Evolutionary conservation across 83 land plant genomes (phyloP).

Genomic region (Diphasiastrum complanatum): DNA sequence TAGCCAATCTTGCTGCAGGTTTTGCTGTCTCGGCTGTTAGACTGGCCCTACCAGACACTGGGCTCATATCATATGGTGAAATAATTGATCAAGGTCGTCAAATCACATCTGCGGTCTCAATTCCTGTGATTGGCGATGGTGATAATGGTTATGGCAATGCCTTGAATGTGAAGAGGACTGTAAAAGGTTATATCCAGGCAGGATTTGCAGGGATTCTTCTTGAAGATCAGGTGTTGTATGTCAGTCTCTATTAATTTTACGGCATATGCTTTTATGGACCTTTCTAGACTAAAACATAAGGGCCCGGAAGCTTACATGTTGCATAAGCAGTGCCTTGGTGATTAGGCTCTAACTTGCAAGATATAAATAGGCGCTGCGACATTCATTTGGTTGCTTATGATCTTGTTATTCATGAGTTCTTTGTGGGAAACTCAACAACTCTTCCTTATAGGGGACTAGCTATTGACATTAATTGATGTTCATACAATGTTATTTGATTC

Average conservation of each 20-base stretch:
- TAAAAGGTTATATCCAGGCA: conserved; percentile 77
- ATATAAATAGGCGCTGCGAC: too few relatives aligned
- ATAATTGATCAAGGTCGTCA: conserved; percentile 84
- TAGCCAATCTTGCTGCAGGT: conserved; percentile 39
- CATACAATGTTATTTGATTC: too few relatives aligned
- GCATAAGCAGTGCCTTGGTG: too few relatives aligned
- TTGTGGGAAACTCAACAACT: too few relatives aligned
- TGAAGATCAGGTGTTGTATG: conserved; percentile 79
- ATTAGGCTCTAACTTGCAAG: too few relatives aligned
- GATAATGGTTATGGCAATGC: conserved; percentile 98
- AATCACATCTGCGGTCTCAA: conserved; percentile 82
- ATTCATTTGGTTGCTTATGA: neutral
- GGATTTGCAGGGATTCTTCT: conserved; percentile 95
- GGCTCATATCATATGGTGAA: conserved; percentile 92
- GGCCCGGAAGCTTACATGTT: too few relatives aligned
- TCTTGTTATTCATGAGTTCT: neutral
- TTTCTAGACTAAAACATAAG: too few relatives aligned
- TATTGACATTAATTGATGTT: too few relatives aligned
- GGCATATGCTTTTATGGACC: too few relatives aligned
- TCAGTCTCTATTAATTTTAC: neutral
- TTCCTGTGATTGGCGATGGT: conserved; percentile 97
- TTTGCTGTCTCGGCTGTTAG: conserved; percentile 86
- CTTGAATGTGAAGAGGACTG: conserved; percentile 88
- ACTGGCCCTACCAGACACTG: conserved; percentile 82
- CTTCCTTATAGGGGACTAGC: too few relatives aligned